phyloP scores from a whole-genome alignment of 2,329 filamentous ascomycete genomes.

The Fusarium sp. region DNA sequence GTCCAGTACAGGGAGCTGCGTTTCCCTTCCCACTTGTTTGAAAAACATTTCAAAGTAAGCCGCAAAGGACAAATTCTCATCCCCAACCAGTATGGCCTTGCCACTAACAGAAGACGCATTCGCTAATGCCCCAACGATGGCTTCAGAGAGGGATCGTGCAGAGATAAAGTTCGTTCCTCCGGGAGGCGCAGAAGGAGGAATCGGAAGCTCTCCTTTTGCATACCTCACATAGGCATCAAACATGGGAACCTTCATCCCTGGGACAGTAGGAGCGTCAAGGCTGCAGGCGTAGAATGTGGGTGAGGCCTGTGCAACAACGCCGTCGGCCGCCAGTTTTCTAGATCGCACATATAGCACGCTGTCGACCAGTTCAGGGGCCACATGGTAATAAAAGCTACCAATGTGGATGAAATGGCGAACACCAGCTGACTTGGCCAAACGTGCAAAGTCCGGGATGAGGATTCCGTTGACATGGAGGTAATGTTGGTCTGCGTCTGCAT shows the following conservation, averaged over 20 bases:
- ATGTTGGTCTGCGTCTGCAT: background rate
- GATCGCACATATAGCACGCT: background rate
- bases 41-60: background rate
- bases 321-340: background rate
- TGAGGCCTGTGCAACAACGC: background rate
- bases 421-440: background rate
- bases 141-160: background rate
- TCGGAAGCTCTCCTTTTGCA: background rate
- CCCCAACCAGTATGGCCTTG: background rate
- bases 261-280: background rate
- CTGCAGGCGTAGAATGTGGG: background rate
- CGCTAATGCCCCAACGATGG: background rate
- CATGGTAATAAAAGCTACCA: background rate
- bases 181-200: background rate
- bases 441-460: background rate
- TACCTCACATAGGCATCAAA: background rate
- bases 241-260: background rate
- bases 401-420: background rate
- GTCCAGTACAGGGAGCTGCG: background rate
- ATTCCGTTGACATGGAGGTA: background rate
- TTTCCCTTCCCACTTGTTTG: background rate
- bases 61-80: background rate
- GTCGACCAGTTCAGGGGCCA: background rate
- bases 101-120: background rate
- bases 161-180: background rate